Evolutionary conservation across 2,329 filamentous ascomycete species (phyloP).

Genomic region (Colletotrichum tanaceti): DNA sequence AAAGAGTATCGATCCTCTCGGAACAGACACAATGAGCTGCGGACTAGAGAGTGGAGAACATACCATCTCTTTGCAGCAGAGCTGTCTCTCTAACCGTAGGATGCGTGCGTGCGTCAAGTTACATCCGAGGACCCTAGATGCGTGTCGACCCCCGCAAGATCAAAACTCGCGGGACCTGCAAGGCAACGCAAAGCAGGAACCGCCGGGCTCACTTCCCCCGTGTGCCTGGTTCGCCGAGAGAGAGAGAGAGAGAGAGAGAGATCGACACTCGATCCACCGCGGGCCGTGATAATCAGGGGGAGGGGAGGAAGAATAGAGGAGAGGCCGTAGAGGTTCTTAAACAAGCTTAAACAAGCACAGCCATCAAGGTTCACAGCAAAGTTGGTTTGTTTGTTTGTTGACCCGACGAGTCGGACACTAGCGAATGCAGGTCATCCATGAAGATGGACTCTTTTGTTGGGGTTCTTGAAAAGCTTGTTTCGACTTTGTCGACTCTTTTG

Average conservation of each 20-base stretch:
- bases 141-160: background rate
- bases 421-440: slow-evolving; percentile 17
- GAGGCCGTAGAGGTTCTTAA: background rate
- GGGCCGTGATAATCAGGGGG: background rate
- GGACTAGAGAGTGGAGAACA: background rate
- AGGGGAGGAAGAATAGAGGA: too few species aligned
- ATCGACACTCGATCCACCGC: background rate
- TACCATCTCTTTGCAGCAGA: background rate
- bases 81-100: background rate
- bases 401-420: background rate
- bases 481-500: background rate
- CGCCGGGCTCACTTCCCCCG: background rate
- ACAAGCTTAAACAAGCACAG: background rate
- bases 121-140: background rate
- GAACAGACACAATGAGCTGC: background rate
- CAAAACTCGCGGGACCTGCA: background rate
- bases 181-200: slow-evolving; percentile 1
- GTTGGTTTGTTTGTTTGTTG: background rate
- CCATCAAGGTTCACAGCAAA: slow-evolving; percentile 27
- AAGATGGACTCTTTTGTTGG: too few species aligned
- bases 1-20: background rate
- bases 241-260: too few species aligned
- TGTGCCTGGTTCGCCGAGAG: background rate
- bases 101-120: too few species aligned
- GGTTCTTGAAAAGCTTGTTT: slow-evolving; percentile 25